Evolutionary conservation across 2,329 filamentous ascomycete genomes (phyloP).

Genomic region (Tolypocladium paradoxum): DNA sequence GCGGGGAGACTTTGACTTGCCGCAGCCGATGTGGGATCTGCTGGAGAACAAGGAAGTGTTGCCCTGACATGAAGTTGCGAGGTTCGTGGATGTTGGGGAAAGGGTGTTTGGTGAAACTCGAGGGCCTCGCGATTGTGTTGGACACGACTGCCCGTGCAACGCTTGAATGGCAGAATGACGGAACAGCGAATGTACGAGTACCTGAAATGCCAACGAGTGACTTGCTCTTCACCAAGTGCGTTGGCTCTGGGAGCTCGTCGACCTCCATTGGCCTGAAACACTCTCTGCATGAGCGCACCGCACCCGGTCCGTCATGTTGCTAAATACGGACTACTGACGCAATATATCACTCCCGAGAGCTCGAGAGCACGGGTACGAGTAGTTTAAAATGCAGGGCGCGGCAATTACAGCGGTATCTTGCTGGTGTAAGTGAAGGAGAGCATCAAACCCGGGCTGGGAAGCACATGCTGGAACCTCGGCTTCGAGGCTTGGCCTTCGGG

Average conservation of each 20-base stretch:
- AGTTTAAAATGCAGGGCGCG: too few relatives aligned
- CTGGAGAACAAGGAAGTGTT: not conserved
- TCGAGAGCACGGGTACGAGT: too few relatives aligned
- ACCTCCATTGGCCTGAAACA: not conserved
- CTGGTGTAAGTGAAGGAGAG: not conserved
- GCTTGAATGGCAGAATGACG: not conserved
- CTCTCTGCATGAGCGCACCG: not conserved
- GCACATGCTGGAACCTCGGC: not conserved
- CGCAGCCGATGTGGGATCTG: not conserved
- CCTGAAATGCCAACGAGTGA: not conserved
- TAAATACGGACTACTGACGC: not conserved
- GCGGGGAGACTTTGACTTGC: not conserved
- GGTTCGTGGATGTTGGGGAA: not conserved
- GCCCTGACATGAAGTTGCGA: not conserved
- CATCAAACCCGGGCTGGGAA: too few relatives aligned
- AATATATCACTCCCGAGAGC: not conserved
- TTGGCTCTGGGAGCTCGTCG: not conserved
- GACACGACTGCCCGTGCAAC: not conserved
- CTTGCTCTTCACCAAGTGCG: not conserved
- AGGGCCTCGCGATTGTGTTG: not conserved
- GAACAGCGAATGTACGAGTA: too few relatives aligned
- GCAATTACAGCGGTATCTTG: too few relatives aligned
- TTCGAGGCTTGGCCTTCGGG: not conserved
- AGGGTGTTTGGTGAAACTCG: not conserved
- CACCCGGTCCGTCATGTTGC: too few relatives aligned